A percentile compares a stretch with the other conserved stretches of the same genome.
These are phyloP conservation scores for Petrea volubilis DNA, from an alignment of 257 asterid species.

Conservation along the genomic window DNA sequence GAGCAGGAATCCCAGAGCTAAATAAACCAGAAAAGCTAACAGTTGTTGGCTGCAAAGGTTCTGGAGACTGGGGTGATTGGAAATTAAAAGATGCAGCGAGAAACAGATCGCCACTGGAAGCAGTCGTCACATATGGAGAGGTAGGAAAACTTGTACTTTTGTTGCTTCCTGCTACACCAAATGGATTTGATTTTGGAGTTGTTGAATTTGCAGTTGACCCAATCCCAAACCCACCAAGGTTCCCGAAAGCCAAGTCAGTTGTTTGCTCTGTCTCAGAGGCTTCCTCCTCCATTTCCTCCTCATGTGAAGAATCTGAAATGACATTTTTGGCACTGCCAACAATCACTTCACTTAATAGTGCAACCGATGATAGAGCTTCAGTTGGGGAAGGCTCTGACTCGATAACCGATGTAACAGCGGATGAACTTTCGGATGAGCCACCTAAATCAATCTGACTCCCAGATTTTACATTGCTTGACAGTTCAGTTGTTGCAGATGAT, in stretches of 20 bases:
- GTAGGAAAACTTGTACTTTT: constrained; percentile 38
- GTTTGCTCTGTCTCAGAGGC: constrained; percentile 72
- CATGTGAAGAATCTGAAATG: constrained; percentile 47
- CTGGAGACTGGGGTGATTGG: constrained; percentile 56
- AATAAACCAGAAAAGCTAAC: constrained; percentile 57
- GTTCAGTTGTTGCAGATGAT: constrained; percentile 33
- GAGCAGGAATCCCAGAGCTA: constrained; percentile 46
- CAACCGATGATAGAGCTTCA: constrained; percentile 32
- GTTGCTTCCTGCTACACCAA: constrained; percentile 48
- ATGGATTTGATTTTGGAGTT: constrained; percentile 62
- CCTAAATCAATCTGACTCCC: constrained; percentile 37
- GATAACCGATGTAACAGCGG: constrained; percentile 32
- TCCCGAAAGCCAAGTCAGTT: constrained; percentile 50
- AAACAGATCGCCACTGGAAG: constrained; percentile 68
- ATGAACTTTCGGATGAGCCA: constrained; percentile 29
- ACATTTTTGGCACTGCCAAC: constrained; percentile 35
- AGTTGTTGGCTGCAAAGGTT: constrained; percentile 45
- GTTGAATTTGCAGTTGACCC: constrained; percentile 53
- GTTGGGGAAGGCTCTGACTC: constrained; percentile 35
- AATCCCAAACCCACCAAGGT: constrained; percentile 70
- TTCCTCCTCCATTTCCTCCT: constrained; percentile 99
- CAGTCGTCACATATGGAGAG: constrained; percentile 43
- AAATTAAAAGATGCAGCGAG: constrained; percentile 88
- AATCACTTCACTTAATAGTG: constrained; percentile 38
- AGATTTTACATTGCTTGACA: constrained; percentile 33